These are phyloP conservation scores for Elymus sibiricus DNA, from an alignment of 176 grass and related monocot genomes.

Conservation along the genomic window DNA sequence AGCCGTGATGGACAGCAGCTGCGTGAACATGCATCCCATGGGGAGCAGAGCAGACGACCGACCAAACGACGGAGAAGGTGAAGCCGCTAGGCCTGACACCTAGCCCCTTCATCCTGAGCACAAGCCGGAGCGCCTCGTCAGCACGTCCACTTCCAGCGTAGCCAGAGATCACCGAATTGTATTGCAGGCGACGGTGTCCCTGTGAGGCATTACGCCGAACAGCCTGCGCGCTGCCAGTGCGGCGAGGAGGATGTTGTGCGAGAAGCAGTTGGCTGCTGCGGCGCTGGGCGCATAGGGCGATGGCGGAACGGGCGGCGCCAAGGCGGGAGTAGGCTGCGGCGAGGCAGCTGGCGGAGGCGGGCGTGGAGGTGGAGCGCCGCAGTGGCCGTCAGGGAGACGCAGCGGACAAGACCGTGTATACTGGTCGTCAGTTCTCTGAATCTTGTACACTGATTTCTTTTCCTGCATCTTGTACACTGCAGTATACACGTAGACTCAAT, in stretches of 20 bases:
- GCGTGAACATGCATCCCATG: conserved; percentile 56
- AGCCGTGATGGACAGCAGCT: conserved; percentile 32
- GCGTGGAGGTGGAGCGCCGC: conserved; percentile 38
- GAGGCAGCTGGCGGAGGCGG: conserved; percentile 32
- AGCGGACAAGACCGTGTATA: conserved; percentile 18
- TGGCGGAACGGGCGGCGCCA: background rate
- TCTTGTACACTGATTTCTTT: conserved; percentile 37
- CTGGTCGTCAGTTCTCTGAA: too few relatives aligned
- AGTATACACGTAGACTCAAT: too few relatives aligned
- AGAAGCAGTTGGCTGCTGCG: conserved; percentile 41
- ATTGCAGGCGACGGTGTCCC: conserved; percentile 64
- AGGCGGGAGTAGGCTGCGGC: too few relatives aligned
- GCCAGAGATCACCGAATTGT: conserved; percentile 45
- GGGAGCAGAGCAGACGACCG: conserved; percentile 21
- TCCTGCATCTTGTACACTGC: too few relatives aligned
- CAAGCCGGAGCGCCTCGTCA: conserved; percentile 24
- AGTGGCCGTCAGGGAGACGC: conserved; percentile 26
- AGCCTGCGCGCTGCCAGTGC: conserved; percentile 36
- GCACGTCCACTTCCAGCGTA: conserved; percentile 25
- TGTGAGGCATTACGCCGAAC: conserved; percentile 63
- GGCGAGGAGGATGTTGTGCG: conserved; percentile 57
- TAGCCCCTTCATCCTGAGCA: conserved; percentile 38
- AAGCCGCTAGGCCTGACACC: conserved; percentile 49
- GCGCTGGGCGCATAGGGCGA: conserved; percentile 14
- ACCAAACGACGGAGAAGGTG: conserved; percentile 56